These are phyloP conservation scores for Keithomyces neogunnii DNA, from an alignment of 2,329 filamentous ascomycete species.

Conservation along the genomic window DNA sequence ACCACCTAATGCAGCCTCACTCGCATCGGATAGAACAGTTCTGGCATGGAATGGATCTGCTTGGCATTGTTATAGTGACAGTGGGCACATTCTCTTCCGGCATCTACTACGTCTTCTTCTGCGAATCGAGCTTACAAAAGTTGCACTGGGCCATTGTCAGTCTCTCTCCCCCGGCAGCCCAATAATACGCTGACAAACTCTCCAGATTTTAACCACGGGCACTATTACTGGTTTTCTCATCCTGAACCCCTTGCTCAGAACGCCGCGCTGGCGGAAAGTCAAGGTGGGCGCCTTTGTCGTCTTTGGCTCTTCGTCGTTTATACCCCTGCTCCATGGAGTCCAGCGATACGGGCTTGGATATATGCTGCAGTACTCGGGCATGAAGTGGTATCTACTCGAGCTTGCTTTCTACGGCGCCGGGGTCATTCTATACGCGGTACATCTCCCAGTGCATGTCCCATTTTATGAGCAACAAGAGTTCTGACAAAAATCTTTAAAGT, in stretches of 20 bases:
- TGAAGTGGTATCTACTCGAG: slow-evolving; percentile 10
- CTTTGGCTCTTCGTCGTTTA: slow-evolving; percentile 8
- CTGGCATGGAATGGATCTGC: slow-evolving; percentile 12
- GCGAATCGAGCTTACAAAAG: slow-evolving; percentile 8
- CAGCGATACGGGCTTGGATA: slow-evolving; percentile 9
- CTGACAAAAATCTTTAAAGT: no score
- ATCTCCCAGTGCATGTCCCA: no score
- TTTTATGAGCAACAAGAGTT: no score
- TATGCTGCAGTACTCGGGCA: slow-evolving; percentile 8
- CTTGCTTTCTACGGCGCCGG: slow-evolving; percentile 6
- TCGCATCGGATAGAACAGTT: slow-evolving; percentile 10
- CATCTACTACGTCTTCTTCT: slow-evolving; percentile 12
- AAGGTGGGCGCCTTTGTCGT: slow-evolving; percentile 6
- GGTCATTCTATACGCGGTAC: no score
- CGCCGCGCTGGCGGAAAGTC: slow-evolving; percentile 9
- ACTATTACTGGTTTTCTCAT: slow-evolving; percentile 6
- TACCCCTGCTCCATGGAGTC: slow-evolving; percentile 10
- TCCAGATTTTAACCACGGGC: no score
- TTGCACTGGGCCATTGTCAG: slow-evolving; percentile 10
- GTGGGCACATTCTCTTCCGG: slow-evolving; percentile 10
- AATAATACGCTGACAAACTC: no score
- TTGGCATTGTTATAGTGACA: slow-evolving; percentile 11
- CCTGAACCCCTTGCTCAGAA: slow-evolving; percentile 7
- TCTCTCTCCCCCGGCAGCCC: background rate
- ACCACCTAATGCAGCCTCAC: slow-evolving; percentile 9